Evolutionary conservation across 768 basidiomycete genomes (phyloP), one percentile per base, ranked within the genome.

Genomic region (Asterophora parasitica): DNA sequence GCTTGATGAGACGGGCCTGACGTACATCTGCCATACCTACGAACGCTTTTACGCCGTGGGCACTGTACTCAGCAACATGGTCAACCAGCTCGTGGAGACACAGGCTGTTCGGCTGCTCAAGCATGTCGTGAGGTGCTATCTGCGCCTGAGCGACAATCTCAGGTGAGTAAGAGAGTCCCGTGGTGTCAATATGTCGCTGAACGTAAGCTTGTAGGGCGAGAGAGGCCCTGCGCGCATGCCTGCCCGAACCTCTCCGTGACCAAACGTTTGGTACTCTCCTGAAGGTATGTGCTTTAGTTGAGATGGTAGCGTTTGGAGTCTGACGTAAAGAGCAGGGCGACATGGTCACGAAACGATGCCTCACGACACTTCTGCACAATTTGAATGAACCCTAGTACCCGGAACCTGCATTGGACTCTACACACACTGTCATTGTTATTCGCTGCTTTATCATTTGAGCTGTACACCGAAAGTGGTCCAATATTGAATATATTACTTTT

Each of bases 1-100:
- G 12, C 77, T 98, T 44, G 96, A 99, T 65, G 96, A 99, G 67
- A 92, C 95, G 3, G 96, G 96, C 15, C 71, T 99, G 50, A 94
- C 92, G 12, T 99, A 99, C 66, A 99, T 98, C 61, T 98, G 96
- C 60, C 96, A 99, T 68, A 99, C 96, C n/a, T 99, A 99, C 63
- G 96, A 99, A 65, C 80, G 96, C 44, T 99, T 99, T 72, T 98
- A 97, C 65, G 96, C 96, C 11, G 96, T 99, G 45, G 96, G 95
- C 13, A 96, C 95, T 7, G 96, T 99, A 12, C 76, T 99, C 50
- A 91, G 89, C 73, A 97, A 96, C 66, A 99, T 99, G 96, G 96
- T 98, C 55, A 88, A 87, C 61, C 92, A 97, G 63, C 78, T 99
- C 41, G 94, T 98, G 45, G 95, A 99, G 68, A 96, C 90, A 2